phyloP scores from a whole-genome alignment of 2,329 filamentous ascomycete genomes.

The Colletotrichum sp. region DNA sequence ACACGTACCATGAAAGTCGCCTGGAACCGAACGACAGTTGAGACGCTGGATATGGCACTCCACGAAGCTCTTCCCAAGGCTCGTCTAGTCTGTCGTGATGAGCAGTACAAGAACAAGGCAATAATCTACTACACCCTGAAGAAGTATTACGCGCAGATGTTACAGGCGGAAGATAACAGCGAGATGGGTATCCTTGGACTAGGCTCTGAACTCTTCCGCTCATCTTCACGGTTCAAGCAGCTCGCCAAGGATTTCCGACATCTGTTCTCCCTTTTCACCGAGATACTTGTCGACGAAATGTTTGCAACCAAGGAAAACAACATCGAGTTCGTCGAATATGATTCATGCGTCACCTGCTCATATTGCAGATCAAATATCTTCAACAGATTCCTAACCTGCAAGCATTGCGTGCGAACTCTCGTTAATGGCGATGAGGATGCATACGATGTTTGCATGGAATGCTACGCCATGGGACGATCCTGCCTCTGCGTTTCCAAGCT shows the following conservation, averaged over 20 bases:
- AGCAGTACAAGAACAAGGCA: constrained; percentile 98
- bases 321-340: constrained; percentile 79
- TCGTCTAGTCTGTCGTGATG: constrained; percentile 90
- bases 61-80: constrained; percentile 88
- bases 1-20: constrained; percentile 97
- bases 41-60: constrained; percentile 86
- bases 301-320: constrained; percentile 75
- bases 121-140: constrained; percentile 88
- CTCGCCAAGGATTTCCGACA: constrained; percentile 83
- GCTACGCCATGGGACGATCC: constrained; percentile 95
- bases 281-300: constrained; percentile 83
- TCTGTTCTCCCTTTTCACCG: constrained; percentile 78
- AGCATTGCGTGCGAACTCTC: constrained; percentile 74
- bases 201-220: constrained; percentile 46
- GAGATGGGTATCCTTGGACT: constrained; percentile 52
- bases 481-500: constrained; percentile 87
- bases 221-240: constrained; percentile 61
- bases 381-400: constrained; percentile 94
- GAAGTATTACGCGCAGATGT: constrained; percentile 74
- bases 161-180: constrained; percentile 55
- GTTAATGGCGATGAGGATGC: constrained; percentile 76
- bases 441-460: constrained; percentile 98
- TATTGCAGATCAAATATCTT: constrained; percentile 97
- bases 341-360: constrained; percentile 92
- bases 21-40: constrained; percentile 94